A percentile compares a stretch with the other conserved stretches of the same genome.
These are phyloP conservation scores for Phytophthora ramorum DNA, from an alignment of 352 stramenopile species.

Conservation along the genomic window DNA sequence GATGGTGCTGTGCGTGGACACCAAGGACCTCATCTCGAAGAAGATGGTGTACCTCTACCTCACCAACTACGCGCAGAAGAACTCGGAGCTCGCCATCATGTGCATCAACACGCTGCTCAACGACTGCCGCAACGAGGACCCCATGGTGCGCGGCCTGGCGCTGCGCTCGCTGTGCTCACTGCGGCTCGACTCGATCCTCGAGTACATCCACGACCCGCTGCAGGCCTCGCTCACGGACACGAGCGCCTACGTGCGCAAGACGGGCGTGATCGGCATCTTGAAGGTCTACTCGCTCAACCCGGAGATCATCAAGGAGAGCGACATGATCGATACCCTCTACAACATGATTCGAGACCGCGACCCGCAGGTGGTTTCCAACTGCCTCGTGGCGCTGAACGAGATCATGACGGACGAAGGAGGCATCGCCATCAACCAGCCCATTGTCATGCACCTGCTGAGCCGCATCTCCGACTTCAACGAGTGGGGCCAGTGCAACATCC, in stretches of 20 bases:
- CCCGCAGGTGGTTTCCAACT: conserved; percentile 97
- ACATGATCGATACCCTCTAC: conserved; percentile 98
- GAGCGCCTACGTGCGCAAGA: conserved; percentile 99
- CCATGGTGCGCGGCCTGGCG: conserved; percentile 98
- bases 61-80: conserved; percentile 98
- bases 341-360: conserved; percentile 99
- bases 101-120: conserved; percentile 99
- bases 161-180: conserved; percentile 97
- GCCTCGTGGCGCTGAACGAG: conserved; percentile 97
- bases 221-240: conserved; percentile 94
- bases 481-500: conserved; percentile 97
- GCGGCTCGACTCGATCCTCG: conserved; percentile 96
- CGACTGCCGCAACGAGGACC: conserved; percentile 98
- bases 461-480: conserved; percentile 99
- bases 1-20: conserved; percentile 98
- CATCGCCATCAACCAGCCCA: conserved; percentile 97
- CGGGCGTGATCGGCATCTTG: conserved; percentile 98
- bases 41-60: conserved; percentile 99
- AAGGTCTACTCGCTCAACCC: conserved; percentile 96
- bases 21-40: conserved; percentile 99
- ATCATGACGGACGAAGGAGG: conserved; percentile 97
- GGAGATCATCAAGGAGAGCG: conserved; percentile 92
- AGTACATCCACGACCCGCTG: conserved; percentile 97
- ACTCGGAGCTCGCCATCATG: conserved; percentile 99
- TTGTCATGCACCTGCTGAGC: conserved; percentile 98